Base-by-base conservation (phyloP, 306 rosid genomes). In the Mimosa bimucronata region DNA sequence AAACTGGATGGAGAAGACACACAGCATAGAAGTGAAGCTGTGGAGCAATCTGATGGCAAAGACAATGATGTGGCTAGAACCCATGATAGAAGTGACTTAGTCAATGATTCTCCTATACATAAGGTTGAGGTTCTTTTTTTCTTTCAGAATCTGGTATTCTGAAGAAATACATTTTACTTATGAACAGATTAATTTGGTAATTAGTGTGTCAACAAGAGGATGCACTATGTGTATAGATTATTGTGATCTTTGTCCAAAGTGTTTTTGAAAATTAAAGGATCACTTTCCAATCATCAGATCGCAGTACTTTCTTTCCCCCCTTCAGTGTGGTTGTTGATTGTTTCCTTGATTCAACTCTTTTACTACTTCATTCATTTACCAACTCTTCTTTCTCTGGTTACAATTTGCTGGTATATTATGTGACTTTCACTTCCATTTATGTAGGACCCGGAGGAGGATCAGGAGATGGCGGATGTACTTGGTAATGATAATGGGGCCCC, bases 371-470 rank as follows among this genome's bases (percentile, higher is more conserved):
- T 75, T 75, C 57, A 58, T 58, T 55, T 40, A 6, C 67, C 21
- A 42, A 70, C 37, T 34, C 23, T 53, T 38, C 18, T n/a, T 55
- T 73, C 18, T 53, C 16, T 10, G 60, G 44, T 79, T 77, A 58
- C 42, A 42, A 65, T 81, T 42, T 31, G 29, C 78, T 46, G 69
- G 46, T 65, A 77, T 40, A 66, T 71, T 71, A 28, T 62, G 64
- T 73, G 71, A 66, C 78, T 48, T 89, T 72, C 80, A 85, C 74
- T 65, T 78, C 83, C 62, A 31, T 41, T 90, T 81, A 83, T 77
- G 45, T 84, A 92, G 97, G 94, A 83, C 85, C 81, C 44, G 78
- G 80, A 70, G 31, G 83, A 66, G 66, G 82, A 75, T 62, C 81
- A 75, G 55, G 75, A 81, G 52, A 58, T 82, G 68, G 81, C 66